Conservation (phyloP, 2,329 filamentous ascomycete genomes). For the Pestalotiopsis fici region DNA sequence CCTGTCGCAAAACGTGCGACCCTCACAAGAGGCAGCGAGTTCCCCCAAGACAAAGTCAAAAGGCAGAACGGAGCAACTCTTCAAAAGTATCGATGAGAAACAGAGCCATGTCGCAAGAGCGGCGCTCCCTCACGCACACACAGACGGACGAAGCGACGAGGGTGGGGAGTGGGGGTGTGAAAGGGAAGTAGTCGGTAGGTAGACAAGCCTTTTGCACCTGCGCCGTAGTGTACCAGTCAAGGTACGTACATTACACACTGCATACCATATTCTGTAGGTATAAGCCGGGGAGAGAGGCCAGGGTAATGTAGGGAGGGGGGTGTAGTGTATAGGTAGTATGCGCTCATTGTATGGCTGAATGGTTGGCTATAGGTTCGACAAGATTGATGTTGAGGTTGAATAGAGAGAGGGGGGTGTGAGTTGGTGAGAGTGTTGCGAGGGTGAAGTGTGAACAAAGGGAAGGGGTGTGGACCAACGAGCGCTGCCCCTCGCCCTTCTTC, state of each 20-base stretch:
- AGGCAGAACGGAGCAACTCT: background rate
- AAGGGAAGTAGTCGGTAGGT: background rate
- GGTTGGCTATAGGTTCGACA: background rate
- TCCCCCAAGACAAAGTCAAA: background rate
- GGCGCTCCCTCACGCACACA: background rate
- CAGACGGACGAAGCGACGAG: background rate
- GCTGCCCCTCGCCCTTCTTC: background rate
- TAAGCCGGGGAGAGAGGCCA: background rate
- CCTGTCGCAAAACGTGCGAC: background rate
- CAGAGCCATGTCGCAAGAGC: slow-evolving; percentile 4
- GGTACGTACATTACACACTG: background rate
- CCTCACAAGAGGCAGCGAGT: background rate
- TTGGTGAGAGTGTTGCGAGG: background rate
- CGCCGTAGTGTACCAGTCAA: background rate
- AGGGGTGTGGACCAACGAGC: background rate
- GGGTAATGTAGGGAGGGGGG: too few species aligned
- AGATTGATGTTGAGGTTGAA: background rate
- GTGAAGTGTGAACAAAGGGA: background rate
- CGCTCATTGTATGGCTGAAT: background rate
- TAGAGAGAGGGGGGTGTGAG: background rate
- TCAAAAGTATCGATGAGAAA: slow-evolving; percentile 6
- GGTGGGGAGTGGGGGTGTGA: background rate
- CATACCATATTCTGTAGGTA: background rate
- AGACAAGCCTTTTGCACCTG: slow-evolving; percentile 7
- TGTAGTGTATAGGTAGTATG: too few species aligned